These are phyloP conservation scores for Paracorniculantispora psalliotae DNA, from an alignment of 2,329 filamentous ascomycete species.

Conservation along the genomic window DNA sequence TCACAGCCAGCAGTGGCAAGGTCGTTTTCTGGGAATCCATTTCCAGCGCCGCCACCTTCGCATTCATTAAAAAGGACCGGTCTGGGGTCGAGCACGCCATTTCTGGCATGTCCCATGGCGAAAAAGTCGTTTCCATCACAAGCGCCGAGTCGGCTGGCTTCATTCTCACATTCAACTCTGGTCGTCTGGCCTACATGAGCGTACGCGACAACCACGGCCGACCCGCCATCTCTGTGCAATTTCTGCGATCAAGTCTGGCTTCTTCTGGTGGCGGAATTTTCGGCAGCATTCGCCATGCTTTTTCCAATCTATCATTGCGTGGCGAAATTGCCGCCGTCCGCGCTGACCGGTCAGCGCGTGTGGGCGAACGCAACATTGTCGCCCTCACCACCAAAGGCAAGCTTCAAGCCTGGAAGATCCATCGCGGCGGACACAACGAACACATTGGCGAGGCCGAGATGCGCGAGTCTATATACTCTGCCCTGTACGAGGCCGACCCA, in stretches of 20 bases:
- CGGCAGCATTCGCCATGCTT: conserved; percentile 71
- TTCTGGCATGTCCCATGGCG: conserved; percentile 69
- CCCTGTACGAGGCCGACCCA: conserved; percentile 53
- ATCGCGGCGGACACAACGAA: conserved; percentile 79
- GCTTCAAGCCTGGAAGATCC: conserved; percentile 82
- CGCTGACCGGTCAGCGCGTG: conserved; percentile 63
- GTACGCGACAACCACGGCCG: conserved; percentile 83
- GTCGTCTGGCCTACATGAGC: conserved; percentile 79
- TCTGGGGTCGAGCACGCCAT: conserved; percentile 73
- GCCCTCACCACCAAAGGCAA: conserved; percentile 72
- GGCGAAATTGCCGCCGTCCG: conserved; percentile 78
- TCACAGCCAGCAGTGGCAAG: conserved; percentile 78
- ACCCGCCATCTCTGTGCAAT: conserved; percentile 71
- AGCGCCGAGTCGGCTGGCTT: conserved; percentile 85
- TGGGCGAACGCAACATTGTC: conserved; percentile 81
- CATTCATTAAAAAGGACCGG: conserved; percentile 75
- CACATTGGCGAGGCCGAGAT: conserved; percentile 68
- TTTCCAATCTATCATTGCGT: conserved; percentile 64
- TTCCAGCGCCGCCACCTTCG: conserved; percentile 78
- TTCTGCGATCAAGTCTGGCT: conserved; percentile 60
- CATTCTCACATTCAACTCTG: conserved; percentile 77
- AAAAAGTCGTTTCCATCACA: conserved; percentile 70
- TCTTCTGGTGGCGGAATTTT: conserved; percentile 63
- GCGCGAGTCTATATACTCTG: conserved; percentile 57
- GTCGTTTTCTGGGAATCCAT: conserved; percentile 96